These are phyloP conservation scores for Hygrophorus russula DNA, from an alignment of 768 basidiomycete genomes.

Conservation along the genomic window DNA sequence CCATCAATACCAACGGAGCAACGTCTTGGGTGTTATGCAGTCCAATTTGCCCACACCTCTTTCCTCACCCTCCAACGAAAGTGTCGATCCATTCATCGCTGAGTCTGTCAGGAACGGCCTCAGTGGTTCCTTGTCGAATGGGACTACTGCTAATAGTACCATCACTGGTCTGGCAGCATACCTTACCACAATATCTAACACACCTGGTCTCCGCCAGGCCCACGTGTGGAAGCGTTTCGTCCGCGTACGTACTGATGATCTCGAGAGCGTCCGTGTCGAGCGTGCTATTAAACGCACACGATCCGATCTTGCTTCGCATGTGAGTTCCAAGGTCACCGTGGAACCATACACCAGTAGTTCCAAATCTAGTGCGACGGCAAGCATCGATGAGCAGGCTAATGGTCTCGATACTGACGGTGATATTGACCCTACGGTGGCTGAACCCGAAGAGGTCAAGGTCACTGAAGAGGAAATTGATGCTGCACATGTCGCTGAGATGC, in stretches of 20 bases:
- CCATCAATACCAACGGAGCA: constrained; percentile 22
- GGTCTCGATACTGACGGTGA: constrained; percentile 19
- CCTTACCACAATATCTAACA: constrained; percentile 69
- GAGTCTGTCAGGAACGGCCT: constrained; percentile 12
- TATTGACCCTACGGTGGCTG: constrained; percentile 5
- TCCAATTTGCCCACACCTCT: constrained; percentile 33
- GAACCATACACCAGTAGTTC: not conserved
- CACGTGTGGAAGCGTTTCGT: constrained; percentile 82
- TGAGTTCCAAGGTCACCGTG: constrained; percentile 15
- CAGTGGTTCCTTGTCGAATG: constrained; percentile 8
- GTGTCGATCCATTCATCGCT: constrained; percentile 48
- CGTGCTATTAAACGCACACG: constrained; percentile 81
- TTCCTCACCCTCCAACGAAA: constrained; percentile 43
- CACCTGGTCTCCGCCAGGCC: constrained; percentile 45
- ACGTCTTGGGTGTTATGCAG: constrained; percentile 19
- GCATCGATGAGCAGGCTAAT: constrained; percentile 24
- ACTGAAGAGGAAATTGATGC: not conserved
- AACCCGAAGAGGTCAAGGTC: not conserved
- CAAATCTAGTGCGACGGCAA: constrained; percentile 21
- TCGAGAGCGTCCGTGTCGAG: constrained; percentile 80
- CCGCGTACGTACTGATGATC: constrained; percentile 74
- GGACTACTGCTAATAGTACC: constrained; percentile 22
- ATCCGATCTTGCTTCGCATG: constrained; percentile 73
- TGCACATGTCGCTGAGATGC: not conserved
- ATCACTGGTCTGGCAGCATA: constrained; percentile 68